Percentiles rank a stretch among this genome's conserved stretches.
phyloP scores from a whole-genome alignment of 2,329 filamentous ascomycete species.

The Samsoniella hepiali region DNA sequence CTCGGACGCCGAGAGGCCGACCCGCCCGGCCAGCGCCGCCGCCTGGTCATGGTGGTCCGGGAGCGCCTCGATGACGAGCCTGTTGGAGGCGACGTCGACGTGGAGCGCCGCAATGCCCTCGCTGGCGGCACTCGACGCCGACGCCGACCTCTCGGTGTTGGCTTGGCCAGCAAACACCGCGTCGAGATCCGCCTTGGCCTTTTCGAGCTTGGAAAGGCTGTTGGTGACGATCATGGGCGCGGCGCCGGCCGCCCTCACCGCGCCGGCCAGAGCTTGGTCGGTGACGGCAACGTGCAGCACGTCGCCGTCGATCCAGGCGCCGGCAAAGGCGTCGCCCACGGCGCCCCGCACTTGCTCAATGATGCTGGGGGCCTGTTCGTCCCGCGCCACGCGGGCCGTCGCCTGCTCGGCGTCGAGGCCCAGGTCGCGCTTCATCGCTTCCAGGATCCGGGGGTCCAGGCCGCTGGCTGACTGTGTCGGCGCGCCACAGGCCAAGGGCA shows the following conservation, averaged over 20 bases:
- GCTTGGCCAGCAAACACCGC: slow-evolving; percentile 36
- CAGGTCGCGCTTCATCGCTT: slow-evolving; percentile 42
- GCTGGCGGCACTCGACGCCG: slow-evolving; percentile 17
- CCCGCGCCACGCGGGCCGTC: slow-evolving; percentile 36
- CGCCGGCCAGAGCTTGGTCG: slow-evolving; percentile 33
- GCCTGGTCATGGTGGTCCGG: slow-evolving; percentile 33
- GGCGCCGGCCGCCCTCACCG: slow-evolving; percentile 36
- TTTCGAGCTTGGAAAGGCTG: slow-evolving; percentile 37
- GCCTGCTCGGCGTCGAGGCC: slow-evolving; percentile 38
- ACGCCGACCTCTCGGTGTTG: slow-evolving; percentile 26
- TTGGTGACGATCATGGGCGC: slow-evolving; percentile 32
- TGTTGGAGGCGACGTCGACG: slow-evolving; percentile 39
- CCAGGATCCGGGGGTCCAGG: slow-evolving; percentile 40
- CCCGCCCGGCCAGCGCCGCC: slow-evolving; percentile 34
- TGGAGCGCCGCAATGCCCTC: slow-evolving; percentile 36
- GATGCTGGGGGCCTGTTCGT: slow-evolving; percentile 34
- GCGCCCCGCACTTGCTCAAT: slow-evolving; percentile 34
- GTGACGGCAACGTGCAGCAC: slow-evolving; percentile 37
- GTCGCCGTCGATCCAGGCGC: slow-evolving; percentile 38
- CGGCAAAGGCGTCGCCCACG: slow-evolving; percentile 35
- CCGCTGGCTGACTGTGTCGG: slow-evolving; percentile 32
- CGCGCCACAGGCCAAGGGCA: slow-evolving; percentile 39
- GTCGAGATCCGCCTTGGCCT: slow-evolving; percentile 41
- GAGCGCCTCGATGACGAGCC: slow-evolving; percentile 38
- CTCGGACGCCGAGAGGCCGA: slow-evolving; percentile 35